phyloP scores from a whole-genome alignment of 2,329 filamentous ascomycete genomes.

The Aspergillus puulaauensis region DNA sequence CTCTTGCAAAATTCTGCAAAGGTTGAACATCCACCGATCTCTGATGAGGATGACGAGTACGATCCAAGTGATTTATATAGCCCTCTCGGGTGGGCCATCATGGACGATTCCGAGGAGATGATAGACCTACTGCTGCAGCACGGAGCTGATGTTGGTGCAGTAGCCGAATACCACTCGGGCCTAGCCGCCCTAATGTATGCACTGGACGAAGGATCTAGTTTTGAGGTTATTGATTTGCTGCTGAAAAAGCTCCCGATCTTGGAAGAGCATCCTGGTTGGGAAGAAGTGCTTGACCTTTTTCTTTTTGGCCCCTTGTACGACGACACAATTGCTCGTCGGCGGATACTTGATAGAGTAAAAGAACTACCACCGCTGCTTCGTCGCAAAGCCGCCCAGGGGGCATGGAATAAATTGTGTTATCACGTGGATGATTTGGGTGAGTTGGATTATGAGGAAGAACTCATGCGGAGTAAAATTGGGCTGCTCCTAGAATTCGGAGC shows the following conservation, averaged over 20 bases:
- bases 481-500: not conserved
- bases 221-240: not conserved
- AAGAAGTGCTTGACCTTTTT: not conserved
- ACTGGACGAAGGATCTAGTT: not conserved
- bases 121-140: not conserved
- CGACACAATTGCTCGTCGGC: fast-evolving
- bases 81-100: not conserved
- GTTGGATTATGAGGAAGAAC: not conserved
- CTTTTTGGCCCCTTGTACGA: too few species aligned
- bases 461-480: not conserved
- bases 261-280: not conserved
- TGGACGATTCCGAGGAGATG: not conserved
- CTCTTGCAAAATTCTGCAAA: not conserved
- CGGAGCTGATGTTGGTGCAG: not conserved
- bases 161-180: fast-evolving
- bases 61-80: not conserved
- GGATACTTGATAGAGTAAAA: not conserved
- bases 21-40: not conserved
- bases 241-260: not conserved
- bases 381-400: not conserved
- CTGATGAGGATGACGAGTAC: fast-evolving
- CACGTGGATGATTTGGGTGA: fast-evolving
- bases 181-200: not conserved
- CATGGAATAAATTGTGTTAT: not conserved
- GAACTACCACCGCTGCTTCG: not conserved